A percentile compares a stretch with the other conserved stretches of the same genome.
Evolutionary conservation across 768 basidiomycete genomes (phyloP).

Genomic region (Hericium coralloides): DNA sequence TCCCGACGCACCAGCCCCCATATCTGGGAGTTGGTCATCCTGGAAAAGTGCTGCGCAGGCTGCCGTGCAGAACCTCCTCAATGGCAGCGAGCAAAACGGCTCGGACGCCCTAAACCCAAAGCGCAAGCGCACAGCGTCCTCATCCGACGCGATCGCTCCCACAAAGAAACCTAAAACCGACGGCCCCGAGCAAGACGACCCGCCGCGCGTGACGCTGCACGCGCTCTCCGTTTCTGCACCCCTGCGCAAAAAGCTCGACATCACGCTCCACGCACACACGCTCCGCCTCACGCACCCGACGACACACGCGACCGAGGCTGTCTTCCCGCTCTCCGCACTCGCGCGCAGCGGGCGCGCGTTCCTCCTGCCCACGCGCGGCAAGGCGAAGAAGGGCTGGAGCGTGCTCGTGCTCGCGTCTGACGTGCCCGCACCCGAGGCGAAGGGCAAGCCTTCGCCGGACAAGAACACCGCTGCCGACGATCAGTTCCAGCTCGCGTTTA

Average conservation of each 20-base stretch:
- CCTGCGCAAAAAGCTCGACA: conserved; percentile 66
- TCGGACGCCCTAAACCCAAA: neutral
- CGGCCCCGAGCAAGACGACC: conserved; percentile 22
- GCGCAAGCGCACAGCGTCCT: neutral
- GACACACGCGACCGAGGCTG: conserved; percentile 40
- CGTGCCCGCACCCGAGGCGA: too few species aligned
- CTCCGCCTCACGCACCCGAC: conserved; percentile 45
- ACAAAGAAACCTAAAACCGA: neutral
- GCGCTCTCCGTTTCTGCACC: conserved; percentile 64
- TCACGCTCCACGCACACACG: conserved; percentile 42
- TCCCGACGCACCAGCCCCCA: neutral
- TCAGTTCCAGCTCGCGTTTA: too few species aligned
- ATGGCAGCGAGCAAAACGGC: neutral
- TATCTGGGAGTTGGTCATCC: neutral
- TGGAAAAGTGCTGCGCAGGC: neutral
- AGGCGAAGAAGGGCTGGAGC: too few species aligned
- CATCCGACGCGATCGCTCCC: neutral
- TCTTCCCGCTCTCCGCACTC: too few species aligned
- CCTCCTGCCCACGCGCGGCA: too few species aligned
- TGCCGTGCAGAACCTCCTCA: neutral
- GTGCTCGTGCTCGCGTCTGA: too few species aligned
- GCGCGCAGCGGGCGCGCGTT: too few species aligned
- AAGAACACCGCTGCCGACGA: too few species aligned
- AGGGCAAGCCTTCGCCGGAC: conserved; percentile 1
- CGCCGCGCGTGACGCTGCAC: conserved; percentile 49